These are phyloP conservation scores for Phytophthora tubulina DNA, from an alignment of 352 stramenopile species.

Conservation along the genomic window DNA sequence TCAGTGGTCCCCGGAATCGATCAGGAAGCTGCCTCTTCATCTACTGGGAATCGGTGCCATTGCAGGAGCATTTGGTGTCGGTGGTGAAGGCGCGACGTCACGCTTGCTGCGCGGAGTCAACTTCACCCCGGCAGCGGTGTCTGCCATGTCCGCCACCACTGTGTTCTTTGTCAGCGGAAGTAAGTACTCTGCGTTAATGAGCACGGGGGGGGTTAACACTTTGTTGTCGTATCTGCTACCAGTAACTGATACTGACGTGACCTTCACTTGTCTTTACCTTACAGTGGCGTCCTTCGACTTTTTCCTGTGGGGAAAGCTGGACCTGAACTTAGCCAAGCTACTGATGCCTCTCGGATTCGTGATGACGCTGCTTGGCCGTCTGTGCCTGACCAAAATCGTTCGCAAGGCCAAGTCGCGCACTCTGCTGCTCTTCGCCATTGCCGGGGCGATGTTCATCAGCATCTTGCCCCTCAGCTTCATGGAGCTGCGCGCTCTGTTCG, in stretches of 20 bases:
- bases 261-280: background rate
- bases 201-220: too few relatives aligned
- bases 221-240: background rate
- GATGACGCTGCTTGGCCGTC: conserved; percentile 47
- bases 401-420: conserved; percentile 47
- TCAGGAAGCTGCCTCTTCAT: conserved; percentile 79
- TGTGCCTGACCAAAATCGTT: conserved; percentile 47
- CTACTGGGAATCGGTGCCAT: conserved; percentile 90
- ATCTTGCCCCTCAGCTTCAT: conserved; percentile 44
- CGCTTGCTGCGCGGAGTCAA: conserved; percentile 92
- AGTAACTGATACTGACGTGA: conserved; percentile 15
- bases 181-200: conserved; percentile 27
- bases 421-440: conserved; percentile 45
- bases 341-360: conserved; percentile 45
- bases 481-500: conserved; percentile 31
- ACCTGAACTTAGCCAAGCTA: conserved; percentile 38
- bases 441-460: conserved; percentile 44
- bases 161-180: conserved; percentile 53
- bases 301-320: conserved; percentile 54
- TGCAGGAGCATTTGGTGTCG: conserved; percentile 93
- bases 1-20: conserved; percentile 56
- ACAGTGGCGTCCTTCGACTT: conserved; percentile 54
- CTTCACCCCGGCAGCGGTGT: conserved; percentile 71
- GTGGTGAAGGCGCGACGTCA: conserved; percentile 91
- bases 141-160: conserved; percentile 73